Evolutionary conservation across 257 asterid genomes (phyloP).

Genomic region (Fraxinus quadrangulata): DNA sequence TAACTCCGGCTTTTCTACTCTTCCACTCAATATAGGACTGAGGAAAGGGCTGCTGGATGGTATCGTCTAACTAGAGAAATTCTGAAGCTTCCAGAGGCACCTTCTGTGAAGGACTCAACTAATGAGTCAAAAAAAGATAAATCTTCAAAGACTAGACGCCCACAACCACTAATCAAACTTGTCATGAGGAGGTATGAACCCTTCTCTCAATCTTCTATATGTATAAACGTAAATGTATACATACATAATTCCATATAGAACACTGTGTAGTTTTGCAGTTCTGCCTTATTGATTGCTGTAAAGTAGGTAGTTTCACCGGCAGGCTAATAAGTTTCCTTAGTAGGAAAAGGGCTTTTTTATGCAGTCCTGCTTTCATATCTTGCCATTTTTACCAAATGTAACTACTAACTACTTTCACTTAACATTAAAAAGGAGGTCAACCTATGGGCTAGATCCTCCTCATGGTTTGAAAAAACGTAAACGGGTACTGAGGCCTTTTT

Average conservation of each 20-base stretch:
- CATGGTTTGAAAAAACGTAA: no score
- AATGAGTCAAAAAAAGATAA: conserved; percentile 83
- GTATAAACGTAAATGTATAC: not conserved
- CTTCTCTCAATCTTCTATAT: conserved; percentile 20
- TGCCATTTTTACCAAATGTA: not conserved
- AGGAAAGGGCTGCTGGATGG: conserved; percentile 99
- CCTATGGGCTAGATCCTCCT: not conserved
- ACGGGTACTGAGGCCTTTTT: no score
- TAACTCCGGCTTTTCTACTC: conserved; percentile 21
- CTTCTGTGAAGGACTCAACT: conserved; percentile 64
- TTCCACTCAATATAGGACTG: conserved; percentile 57
- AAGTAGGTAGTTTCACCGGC: not conserved
- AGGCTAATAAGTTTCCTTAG: not conserved
- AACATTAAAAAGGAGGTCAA: not conserved
- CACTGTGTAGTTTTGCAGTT: not conserved
- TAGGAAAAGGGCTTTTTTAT: not conserved
- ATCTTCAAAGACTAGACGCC: conserved; percentile 77
- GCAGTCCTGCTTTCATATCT: not conserved
- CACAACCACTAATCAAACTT: conserved; percentile 94
- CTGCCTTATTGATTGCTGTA: not conserved
- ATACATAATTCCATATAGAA: not conserved
- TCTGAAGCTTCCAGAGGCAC: conserved; percentile 89
- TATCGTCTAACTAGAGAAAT: conserved; percentile 88
- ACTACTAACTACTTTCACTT: not conserved
- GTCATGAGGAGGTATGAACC: conserved; percentile 88